A percentile compares a stretch with the other conserved stretches of the same genome.
Conservation (phyloP, 2,329 filamentous ascomycete genomes). For the Triangularia setosa region DNA sequence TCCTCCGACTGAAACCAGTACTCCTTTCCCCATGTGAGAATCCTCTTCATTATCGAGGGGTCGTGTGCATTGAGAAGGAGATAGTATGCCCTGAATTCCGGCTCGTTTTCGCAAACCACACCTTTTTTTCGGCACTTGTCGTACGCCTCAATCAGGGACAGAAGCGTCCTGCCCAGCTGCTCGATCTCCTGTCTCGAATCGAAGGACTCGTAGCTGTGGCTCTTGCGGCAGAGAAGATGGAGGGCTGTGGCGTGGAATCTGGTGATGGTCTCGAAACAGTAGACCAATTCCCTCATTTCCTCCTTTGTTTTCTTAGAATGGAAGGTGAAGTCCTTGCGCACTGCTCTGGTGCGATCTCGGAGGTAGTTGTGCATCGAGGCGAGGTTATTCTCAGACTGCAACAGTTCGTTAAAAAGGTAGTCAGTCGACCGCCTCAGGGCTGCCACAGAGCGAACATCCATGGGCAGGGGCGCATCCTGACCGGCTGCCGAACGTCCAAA, state of each 20-base stretch:
- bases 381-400: slow-evolving; percentile 53
- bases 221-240: slow-evolving; percentile 57
- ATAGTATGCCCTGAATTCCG: slow-evolving; percentile 64
- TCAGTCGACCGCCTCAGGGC: slow-evolving; percentile 57
- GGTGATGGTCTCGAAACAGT: slow-evolving; percentile 62
- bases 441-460: slow-evolving; percentile 61
- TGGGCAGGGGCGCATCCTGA: slow-evolving; percentile 62
- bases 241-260: slow-evolving; percentile 64
- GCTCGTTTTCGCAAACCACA: slow-evolving; percentile 57
- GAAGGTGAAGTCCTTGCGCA: slow-evolving; percentile 65
- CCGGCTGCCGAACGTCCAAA: slow-evolving; percentile 65
- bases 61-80: slow-evolving; percentile 59
- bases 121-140: slow-evolving; percentile 59
- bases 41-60: slow-evolving; percentile 53
- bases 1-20: slow-evolving; percentile 54
- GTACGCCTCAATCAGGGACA: slow-evolving; percentile 63
- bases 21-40: slow-evolving; percentile 52
- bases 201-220: slow-evolving; percentile 56
- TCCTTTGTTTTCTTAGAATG: slow-evolving; percentile 56
- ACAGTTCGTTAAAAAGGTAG: slow-evolving; percentile 58
- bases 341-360: slow-evolving; percentile 65
- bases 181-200: slow-evolving; percentile 65
- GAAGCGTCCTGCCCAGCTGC: slow-evolving; percentile 61
- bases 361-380: slow-evolving; percentile 58
- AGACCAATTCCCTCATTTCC: slow-evolving; percentile 57